phyloP scores from a whole-genome alignment of 1,139 yeast genomes.

The Hyphopichia buzzinii region DNA sequence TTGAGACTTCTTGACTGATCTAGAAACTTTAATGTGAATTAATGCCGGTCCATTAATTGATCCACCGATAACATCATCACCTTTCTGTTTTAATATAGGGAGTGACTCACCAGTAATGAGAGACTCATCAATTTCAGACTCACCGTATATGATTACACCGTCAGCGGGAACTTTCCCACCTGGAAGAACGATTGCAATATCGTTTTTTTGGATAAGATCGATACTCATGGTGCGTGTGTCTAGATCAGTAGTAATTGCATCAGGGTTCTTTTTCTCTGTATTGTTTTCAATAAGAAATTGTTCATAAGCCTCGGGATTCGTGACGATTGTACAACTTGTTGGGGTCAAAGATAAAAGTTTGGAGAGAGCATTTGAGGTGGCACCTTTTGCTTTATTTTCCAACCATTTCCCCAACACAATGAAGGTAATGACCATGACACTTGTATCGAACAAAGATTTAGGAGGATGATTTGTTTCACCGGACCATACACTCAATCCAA shows the following conservation, averaged over 20 bases:
- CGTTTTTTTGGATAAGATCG: conserved; percentile 75
- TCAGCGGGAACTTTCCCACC: conserved; percentile 93
- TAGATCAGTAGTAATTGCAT: conserved; percentile 12
- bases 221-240: conserved; percentile 49
- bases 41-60: conserved; percentile 81
- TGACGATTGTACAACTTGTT: conserved; percentile 64
- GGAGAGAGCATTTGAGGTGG: conserved; percentile 85
- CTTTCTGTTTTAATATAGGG: conserved; percentile 62
- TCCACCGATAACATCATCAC: conserved; percentile 80
- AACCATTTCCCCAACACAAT: conserved; percentile 87
- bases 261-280: conserved; percentile 5
- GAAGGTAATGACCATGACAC: conserved; percentile 79
- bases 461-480: conserved; percentile 51
- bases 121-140: conserved; percentile 83
- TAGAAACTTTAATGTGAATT: conserved; percentile 63
- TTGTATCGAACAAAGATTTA: conserved; percentile 79
- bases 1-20: conserved; percentile 81
- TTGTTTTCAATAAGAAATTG: conserved; percentile 13
- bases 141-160: conserved; percentile 75
- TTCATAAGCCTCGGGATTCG: conserved; percentile 32
- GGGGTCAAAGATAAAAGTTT: conserved; percentile 80
- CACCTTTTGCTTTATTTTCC: conserved; percentile 91
- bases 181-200: conserved; percentile 74
- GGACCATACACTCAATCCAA: conserved; percentile 40
- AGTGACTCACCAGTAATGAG: conserved; percentile 86